Evolutionary conservation across 192 early-diverging fungal genomes (phyloP).

Genomic region (Mortierella hygrophila): DNA sequence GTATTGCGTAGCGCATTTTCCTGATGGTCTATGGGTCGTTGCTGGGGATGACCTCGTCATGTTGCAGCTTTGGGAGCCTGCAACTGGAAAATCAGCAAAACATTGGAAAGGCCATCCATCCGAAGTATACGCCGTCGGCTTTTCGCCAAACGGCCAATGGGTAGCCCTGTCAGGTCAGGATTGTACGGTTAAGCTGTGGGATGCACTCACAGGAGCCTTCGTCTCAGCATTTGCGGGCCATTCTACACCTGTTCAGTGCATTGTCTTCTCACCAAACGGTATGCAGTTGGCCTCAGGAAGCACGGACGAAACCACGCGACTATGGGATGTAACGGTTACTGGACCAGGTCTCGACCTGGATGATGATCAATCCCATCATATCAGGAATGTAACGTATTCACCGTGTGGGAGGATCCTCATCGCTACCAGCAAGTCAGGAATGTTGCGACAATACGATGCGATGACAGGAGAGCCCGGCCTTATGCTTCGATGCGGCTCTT

Average conservation of each 20-base stretch:
- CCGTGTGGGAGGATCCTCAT: neutral
- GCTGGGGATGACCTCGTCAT: neutral
- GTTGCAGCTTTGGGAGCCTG: neutral
- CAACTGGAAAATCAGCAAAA: neutral
- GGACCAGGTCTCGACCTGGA: too few relatives aligned
- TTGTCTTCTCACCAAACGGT: neutral
- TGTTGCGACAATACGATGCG: neutral
- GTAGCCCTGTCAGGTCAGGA: neutral
- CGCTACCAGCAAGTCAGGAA: neutral
- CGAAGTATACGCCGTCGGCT: too few relatives aligned
- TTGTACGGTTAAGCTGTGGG: neutral
- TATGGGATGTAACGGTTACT: too few relatives aligned
- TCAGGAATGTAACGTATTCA: too few relatives aligned
- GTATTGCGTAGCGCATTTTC: too few relatives aligned
- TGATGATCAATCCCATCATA: too few relatives aligned
- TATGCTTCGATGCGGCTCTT: too few relatives aligned
- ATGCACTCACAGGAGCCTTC: neutral
- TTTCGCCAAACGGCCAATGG: neutral
- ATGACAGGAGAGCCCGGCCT: neutral
- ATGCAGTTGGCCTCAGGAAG: too few relatives aligned
- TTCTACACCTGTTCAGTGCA: neutral
- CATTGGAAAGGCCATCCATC: neutral
- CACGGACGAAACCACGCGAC: too few relatives aligned
- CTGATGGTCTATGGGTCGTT: too few relatives aligned
- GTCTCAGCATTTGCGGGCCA: neutral